Evolutionary conservation across 148 eudicot genomes (phyloP), one percentile per base, ranked within the genome.

Genomic region (Heliosperma pusillum): DNA sequence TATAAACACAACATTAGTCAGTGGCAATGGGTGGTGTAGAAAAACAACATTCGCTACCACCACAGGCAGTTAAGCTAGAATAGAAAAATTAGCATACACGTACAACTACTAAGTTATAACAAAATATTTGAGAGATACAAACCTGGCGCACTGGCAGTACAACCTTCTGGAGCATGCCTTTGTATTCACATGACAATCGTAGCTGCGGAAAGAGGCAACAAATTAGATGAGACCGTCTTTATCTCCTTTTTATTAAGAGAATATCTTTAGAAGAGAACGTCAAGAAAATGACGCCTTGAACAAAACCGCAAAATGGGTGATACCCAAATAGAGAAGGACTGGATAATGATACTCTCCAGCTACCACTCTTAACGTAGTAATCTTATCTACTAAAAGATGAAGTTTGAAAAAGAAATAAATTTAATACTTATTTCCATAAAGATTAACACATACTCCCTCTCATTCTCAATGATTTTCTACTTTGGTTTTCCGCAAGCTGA

Each of bases 141-240:
- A 92, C 99, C 97, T 95, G 99, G 13, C 86, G 83, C 74, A 86
- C 92, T 85, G 71, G 87, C 78, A 86, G 81, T 63, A 90, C 59
- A 63, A 95, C 89, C 85, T 95, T 92, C 21, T 96, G 90, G 63
- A 95, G 92, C 66, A 95, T 90, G 70, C 97, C 94, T 84, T 92
- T 95, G 79, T 87, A 76, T 56, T 88, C 85, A 75, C 87, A 87
- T 30, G 83, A 87, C 83, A 90, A 78, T 72, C 87, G 86, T 73
- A 95, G 86, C 99, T 95, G 91, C 78, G 86, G 29, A 71, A 52
- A 70, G 60, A 77, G 64, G 52, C 44, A 74, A 69, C 27, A 53
- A 33, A 55, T 47, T 57, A 64, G 33, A 25, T 45, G 67, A 56
- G 27, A 76, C 29, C 70, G 68, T 6, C 55, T 45, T 30, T 42